Percentiles rank a stretch among this genome's conserved stretches.
phyloP scores from a whole-genome alignment of 2,329 filamentous ascomycete species.

The Neonectria sp. region DNA sequence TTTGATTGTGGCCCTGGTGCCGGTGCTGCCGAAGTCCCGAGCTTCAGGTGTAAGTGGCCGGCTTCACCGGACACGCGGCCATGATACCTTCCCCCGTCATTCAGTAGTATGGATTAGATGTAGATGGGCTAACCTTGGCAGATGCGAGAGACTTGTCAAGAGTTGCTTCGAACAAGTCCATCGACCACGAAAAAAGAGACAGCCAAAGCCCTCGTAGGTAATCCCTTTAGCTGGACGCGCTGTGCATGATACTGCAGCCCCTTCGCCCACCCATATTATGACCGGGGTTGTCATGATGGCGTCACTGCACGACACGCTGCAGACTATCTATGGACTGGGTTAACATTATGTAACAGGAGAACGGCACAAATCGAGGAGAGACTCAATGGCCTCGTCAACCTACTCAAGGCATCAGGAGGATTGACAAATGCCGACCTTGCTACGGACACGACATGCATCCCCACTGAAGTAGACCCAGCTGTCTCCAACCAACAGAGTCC shows the following conservation, averaged over 20 bases:
- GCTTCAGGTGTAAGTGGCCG: conserved; percentile 30
- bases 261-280: conserved; percentile 1
- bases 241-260: neutral
- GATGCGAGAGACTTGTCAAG: conserved; percentile 65
- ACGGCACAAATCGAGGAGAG: conserved; percentile 66
- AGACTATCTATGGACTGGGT: conserved; percentile 1
- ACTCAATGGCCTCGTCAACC: conserved; percentile 64
- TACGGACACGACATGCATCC: conserved; percentile 48
- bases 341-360: conserved; percentile 51
- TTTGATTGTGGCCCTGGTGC: conserved; percentile 16
- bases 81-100: conserved; percentile 20
- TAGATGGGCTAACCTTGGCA: conserved; percentile 42
- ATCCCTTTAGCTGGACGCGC: neutral
- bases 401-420: conserved; percentile 61
- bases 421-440: conserved; percentile 45
- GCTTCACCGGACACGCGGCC: conserved; percentile 27
- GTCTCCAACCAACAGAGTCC: conserved; percentile 45
- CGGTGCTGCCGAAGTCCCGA: conserved; percentile 20
- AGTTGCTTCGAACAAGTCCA: conserved; percentile 64
- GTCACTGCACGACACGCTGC: neutral
- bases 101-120: neutral
- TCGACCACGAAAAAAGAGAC: conserved; percentile 66
- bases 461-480: conserved; percentile 46
- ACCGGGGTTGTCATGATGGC: conserved; percentile 16
- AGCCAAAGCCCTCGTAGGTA: conserved; percentile 66